phyloP scores from a whole-genome alignment of 495 filamentous ascomycete genomes.

The Choiromyces venosus region DNA sequence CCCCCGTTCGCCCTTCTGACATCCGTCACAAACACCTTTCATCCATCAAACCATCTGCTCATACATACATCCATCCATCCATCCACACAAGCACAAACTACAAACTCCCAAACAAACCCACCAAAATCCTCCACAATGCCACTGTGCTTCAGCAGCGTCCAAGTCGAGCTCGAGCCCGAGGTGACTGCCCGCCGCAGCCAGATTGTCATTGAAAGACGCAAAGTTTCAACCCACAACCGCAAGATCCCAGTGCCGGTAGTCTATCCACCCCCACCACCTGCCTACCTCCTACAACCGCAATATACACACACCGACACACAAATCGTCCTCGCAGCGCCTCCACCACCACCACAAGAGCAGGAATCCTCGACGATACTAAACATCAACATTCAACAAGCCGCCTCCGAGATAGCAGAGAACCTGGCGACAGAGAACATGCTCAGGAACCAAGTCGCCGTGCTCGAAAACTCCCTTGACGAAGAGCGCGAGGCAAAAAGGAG shows the following conservation, averaged over 20 bases:
- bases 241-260: not conserved
- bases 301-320: not conserved
- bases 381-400: not conserved
- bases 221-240: not conserved
- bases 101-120: not conserved
- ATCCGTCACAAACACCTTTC: not conserved
- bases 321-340: not conserved
- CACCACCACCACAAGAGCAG: not conserved
- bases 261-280: not conserved
- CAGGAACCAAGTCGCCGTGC: not conserved
- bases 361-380: not conserved
- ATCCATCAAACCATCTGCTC: not conserved
- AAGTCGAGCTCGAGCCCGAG: not conserved
- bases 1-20: not conserved
- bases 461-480: not conserved
- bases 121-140: not conserved
- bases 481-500: not conserved
- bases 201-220: not conserved
- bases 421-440: not conserved
- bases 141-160: not conserved
- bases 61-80: not conserved
- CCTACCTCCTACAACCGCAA: not conserved
- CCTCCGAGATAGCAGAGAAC: not conserved
- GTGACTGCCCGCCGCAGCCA: not conserved
- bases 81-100: not conserved